Base-by-base conservation (phyloP, 352 stramenopile species). In the Peronospora farinosa region DNA sequence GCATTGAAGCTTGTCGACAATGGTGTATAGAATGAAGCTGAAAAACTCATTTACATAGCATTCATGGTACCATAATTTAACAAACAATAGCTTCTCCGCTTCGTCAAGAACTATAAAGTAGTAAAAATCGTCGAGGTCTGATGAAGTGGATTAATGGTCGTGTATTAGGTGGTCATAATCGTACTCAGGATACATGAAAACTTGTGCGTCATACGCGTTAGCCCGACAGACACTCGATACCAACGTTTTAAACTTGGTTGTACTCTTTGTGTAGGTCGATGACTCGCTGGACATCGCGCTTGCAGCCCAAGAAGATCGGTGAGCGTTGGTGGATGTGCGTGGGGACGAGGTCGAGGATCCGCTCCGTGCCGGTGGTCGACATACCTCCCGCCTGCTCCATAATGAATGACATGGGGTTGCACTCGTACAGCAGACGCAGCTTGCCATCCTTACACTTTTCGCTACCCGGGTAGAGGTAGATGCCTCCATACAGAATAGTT, bases 351-450 rank as follows among this genome's bases (percentile, higher is more conserved):
- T 98, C 95, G 30, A 98, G 72, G 23, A 98, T 93, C 36, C 92
- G 80, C 67, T 95, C 71, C 23, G 73, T 87, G 66, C 95, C 96
- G 15, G 95, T 98, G 17, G 91, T 98, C 40, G 96, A 87, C 50
- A 97, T 86, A 40, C 96, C 96, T 48, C 96, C 95, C 47, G 95
- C 95, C 72, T 98, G 86, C 63, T 99, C 96, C 51, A 98, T 95
- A 65, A 99, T 98, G 67, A 98, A 95, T 43, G 96, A 96, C 96
- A 99, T 99, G n/a, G 96, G 96, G 84, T 98, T 98, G 70, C 90
- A 96, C 73, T 99, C 96, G 74, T 99, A 99, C 6, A 99, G 85
- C 51, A 98, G 79, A 76, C 96, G 92, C 62, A 99, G 81, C 77
- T 99, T 99, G 69, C 86, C 87, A 16, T 65, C 68, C 61, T 88